Conservation (phyloP, 1,139 yeast genomes). For the Eremothecium sinecaudum region DNA sequence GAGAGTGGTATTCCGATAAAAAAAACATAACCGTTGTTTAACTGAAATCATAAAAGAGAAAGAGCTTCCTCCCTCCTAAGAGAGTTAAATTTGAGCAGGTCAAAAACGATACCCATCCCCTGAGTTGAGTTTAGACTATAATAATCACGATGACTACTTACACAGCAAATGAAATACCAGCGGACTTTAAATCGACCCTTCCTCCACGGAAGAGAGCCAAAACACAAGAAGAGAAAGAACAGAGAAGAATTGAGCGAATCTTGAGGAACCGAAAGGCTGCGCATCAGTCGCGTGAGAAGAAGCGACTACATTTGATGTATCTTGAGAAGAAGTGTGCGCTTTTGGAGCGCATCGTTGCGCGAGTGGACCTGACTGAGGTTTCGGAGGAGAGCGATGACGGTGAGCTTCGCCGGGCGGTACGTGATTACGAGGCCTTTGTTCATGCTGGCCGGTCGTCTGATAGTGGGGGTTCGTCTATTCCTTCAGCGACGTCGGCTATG, state of each 20-base stretch:
- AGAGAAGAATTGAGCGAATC: conserved; percentile 85
- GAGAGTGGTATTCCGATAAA: too few relatives aligned
- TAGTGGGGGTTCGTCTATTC: neutral
- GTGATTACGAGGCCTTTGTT: conserved; percentile 5
- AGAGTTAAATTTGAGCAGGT: neutral
- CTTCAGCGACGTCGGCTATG: conserved; percentile 2
- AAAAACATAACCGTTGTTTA: too few relatives aligned
- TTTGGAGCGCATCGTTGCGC: conserved; percentile 25
- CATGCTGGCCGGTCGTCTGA: neutral
- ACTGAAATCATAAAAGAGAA: too few relatives aligned
- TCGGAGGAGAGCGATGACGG: conserved; percentile 8
- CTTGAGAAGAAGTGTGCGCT: conserved; percentile 43
- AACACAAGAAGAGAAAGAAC: conserved; percentile 95
- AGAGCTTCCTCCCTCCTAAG: neutral
- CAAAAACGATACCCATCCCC: conserved; percentile 2
- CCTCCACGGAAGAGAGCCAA: conserved; percentile 96
- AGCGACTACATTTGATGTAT: conserved; percentile 82
- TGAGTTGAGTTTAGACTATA: neutral
- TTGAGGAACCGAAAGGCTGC: conserved; percentile 94
- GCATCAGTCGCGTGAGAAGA: conserved; percentile 93
- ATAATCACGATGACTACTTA: neutral
- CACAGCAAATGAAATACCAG: conserved; percentile 21
- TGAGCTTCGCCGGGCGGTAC: conserved; percentile 5
- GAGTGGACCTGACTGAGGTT: conserved; percentile 17
- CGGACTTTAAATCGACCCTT: conserved; percentile 39